Evolutionary conservation across 176 grass and related monocot species (phyloP).

Genomic region (Alopecurus myosuroides): DNA sequence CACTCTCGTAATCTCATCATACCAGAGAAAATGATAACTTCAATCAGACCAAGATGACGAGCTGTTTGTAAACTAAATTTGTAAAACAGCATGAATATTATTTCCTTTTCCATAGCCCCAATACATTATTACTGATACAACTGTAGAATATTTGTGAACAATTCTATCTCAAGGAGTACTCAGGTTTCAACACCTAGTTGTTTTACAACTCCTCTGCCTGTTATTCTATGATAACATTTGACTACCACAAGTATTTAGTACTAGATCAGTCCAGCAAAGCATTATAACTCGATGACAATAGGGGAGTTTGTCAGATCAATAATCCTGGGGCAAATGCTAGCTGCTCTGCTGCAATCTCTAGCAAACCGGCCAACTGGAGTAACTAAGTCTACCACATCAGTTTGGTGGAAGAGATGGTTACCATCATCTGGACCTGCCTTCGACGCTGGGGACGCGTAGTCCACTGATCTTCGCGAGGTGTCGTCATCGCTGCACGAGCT

Average conservation of each 20-base stretch:
- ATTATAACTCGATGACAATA: constrained; percentile 55
- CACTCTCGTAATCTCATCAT: too few species aligned
- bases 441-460: not conserved
- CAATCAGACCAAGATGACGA: too few species aligned
- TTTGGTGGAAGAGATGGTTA: not conserved
- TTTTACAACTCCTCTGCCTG: too few species aligned
- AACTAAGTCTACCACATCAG: constrained; percentile 54
- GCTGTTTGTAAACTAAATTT: too few species aligned
- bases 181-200: too few species aligned
- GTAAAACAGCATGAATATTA: too few species aligned
- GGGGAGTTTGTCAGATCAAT: constrained; percentile 84
- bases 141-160: too few species aligned
- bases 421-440: not conserved
- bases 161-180: too few species aligned
- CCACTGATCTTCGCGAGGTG: not conserved
- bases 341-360: constrained; percentile 8
- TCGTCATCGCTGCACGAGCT: not conserved
- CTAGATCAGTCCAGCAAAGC: not conserved
- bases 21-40: too few species aligned
- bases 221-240: too few species aligned
- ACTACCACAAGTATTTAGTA: not conserved
- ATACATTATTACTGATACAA: too few species aligned
- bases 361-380: constrained; percentile 29
- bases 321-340: constrained; percentile 18
- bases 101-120: too few species aligned